Conservation (phyloP, 352 stramenopile species). For the Phytophthora fragariaefolia region DNA sequence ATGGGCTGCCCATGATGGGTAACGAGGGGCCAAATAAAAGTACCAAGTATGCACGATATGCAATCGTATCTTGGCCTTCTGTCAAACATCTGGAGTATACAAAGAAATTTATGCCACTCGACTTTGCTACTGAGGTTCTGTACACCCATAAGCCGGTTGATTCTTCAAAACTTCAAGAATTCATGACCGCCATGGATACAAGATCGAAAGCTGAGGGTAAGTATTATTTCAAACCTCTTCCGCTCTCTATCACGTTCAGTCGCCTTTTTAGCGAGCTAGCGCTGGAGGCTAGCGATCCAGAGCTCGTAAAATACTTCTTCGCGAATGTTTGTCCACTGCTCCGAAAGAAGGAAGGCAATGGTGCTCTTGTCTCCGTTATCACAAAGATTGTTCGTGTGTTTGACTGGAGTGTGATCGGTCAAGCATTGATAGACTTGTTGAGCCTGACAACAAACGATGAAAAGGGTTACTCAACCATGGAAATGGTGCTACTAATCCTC, state of each 20-base stretch:
- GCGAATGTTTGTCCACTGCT: neutral
- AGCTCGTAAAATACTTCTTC: neutral
- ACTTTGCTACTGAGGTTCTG: constrained; percentile 1
- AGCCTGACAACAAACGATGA: neutral
- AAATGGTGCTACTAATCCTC: constrained; percentile 7
- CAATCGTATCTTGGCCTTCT: constrained; percentile 20
- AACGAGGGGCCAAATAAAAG: constrained; percentile 19
- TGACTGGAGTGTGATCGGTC: neutral
- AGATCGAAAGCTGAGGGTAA: neutral
- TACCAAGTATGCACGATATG: constrained; percentile 27
- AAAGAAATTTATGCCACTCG: constrained; percentile 6
- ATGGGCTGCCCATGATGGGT: no score
- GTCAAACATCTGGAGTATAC: neutral
- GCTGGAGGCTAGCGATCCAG: neutral
- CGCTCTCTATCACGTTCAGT: neutral
- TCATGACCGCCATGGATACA: constrained; percentile 4
- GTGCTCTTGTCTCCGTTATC: neutral
- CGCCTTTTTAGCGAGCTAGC: neutral
- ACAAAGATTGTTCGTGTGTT: neutral
- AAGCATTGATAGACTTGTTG: neutral
- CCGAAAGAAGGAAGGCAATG: neutral
- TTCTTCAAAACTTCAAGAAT: neutral
- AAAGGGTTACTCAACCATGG: neutral
- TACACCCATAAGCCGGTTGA: neutral
- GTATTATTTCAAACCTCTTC: neutral